Evolutionary conservation across 1,284 basidiomycete genomes (phyloP), one percentile per base, ranked within the genome.

Genomic region (Apiotrichum mycotoxinovorans): DNA sequence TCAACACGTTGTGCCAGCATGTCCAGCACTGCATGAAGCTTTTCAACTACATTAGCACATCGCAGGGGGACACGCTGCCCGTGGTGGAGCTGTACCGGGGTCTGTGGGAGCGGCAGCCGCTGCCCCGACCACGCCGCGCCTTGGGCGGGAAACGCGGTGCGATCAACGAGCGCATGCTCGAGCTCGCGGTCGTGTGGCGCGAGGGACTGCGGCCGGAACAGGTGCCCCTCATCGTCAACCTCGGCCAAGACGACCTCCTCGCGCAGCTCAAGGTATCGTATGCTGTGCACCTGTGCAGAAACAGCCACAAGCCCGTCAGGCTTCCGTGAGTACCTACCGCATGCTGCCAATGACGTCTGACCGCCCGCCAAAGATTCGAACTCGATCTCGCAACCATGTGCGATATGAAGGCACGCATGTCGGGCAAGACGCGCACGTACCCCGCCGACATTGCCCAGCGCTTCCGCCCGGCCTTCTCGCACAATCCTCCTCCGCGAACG

Each of bases 351-450:
- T n/a, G n/a, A n/a, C n/a, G n/a, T 22, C 51, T 51, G 46, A 54
- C 47, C 18, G 10, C 11, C 11, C 3, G 14, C 52, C n/a, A n/a
- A n/a, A 73, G 70, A 2, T 73, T 72, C 43, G 68, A 72, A 20
- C 54, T 73, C 50, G 71, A 73, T 48, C 68, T 71, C 38, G 48
- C 33, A 1, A 65, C 63, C 18, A 54, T 63, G 9, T 70, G 70
- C 37, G 61, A 50, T 3, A 54, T 73, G 51, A 66, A 65, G 52
- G 69, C 67, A 27, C 37, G 48, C 4, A 23, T n/a, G 17, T 7
- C 22, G 22, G 48, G 48, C 25, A 22, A 23, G 48, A 50, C 48
- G 17, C 17, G 37, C 18, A 26, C 34, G 14, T 14, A 40, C 12
- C 48, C 48, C 9, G 37, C 25, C 3, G 25, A 15, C 18, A 14